Percentiles rank a stretch among this genome's conserved stretches.
These are phyloP conservation scores for Eruca vesicaria DNA, from an alignment of 441 rosid genomes.

Conservation along the genomic window DNA sequence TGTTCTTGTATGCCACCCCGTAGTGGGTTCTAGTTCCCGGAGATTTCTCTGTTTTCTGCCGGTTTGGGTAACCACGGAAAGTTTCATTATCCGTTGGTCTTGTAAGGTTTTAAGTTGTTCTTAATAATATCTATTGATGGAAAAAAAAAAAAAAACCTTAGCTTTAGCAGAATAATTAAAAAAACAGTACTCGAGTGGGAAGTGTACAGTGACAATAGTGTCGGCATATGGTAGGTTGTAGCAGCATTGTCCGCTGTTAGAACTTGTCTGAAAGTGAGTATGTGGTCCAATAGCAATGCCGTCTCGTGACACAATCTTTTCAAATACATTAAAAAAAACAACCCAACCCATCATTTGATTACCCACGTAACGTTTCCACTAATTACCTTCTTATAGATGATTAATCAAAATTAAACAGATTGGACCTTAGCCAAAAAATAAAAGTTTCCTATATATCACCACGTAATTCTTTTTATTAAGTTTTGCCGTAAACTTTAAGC, in stretches of 20 bases:
- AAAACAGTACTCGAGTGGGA: background rate
- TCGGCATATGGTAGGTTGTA: background rate
- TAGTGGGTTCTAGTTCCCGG: no score
- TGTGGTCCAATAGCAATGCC: constrained; percentile 29
- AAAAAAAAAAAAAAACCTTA: no score
- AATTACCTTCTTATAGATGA: background rate
- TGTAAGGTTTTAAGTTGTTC: no score
- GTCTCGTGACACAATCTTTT: constrained; percentile 16
- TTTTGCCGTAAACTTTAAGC: background rate
- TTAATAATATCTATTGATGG: no score
- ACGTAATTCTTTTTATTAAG: background rate
- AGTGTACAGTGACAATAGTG: background rate
- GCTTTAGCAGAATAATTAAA: no score
- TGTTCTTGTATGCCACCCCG: no score
- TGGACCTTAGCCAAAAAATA: background rate
- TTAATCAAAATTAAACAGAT: background rate
- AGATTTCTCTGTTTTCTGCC: no score
- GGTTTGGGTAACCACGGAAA: no score
- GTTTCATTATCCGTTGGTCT: no score
- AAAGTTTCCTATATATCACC: background rate
- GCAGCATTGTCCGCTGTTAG: constrained; percentile 6
- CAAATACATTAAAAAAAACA: no score
- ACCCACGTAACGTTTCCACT: background rate
- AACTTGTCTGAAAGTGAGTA: constrained; percentile 7
- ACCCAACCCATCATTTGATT: no score